Conservation (phyloP, 176 grass and related monocot species). For the Typha latifolia region DNA sequence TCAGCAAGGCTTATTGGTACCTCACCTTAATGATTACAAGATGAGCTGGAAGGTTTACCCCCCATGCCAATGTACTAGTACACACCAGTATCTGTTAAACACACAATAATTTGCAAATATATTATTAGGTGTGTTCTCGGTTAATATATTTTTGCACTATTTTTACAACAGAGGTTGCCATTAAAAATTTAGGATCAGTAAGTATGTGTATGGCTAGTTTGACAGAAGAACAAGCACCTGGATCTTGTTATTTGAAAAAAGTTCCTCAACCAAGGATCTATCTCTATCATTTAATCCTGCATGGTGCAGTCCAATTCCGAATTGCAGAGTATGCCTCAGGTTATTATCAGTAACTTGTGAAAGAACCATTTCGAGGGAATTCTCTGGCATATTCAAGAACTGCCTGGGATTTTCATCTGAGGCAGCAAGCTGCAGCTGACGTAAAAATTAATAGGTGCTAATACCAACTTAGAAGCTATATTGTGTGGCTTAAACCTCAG, state of each 20-base stretch:
- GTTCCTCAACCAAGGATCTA: constrained; percentile 85
- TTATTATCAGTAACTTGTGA: constrained; percentile 90
- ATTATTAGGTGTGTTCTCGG: constrained; percentile 14
- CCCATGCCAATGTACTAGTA: constrained; percentile 97
- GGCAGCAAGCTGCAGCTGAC: constrained; percentile 52
- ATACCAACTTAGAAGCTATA: background rate
- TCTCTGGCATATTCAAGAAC: constrained; percentile 77
- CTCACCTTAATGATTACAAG: constrained; percentile 94
- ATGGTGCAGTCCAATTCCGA: constrained; percentile 97
- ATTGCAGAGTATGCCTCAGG: constrained; percentile 91
- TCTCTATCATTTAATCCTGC: constrained; percentile 96
- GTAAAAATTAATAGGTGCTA: constrained; percentile 19
- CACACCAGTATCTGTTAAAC: constrained; percentile 66
- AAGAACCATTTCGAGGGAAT: constrained; percentile 80
- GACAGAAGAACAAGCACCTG: constrained; percentile 45
- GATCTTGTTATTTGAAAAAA: constrained; percentile 98
- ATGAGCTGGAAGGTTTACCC: constrained; percentile 96
- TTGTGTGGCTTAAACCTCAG: constrained; percentile 20
- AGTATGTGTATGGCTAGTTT: background rate
- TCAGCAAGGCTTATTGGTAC: constrained; percentile 14
- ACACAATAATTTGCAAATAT: constrained; percentile 22
- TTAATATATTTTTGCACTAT: constrained; percentile 17
- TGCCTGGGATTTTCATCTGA: constrained; percentile 96
- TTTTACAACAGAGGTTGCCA: background rate
- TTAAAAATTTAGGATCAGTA: background rate